phyloP scores from a whole-genome alignment of 2,329 filamentous ascomycete genomes.

The Didymella segeticola region DNA sequence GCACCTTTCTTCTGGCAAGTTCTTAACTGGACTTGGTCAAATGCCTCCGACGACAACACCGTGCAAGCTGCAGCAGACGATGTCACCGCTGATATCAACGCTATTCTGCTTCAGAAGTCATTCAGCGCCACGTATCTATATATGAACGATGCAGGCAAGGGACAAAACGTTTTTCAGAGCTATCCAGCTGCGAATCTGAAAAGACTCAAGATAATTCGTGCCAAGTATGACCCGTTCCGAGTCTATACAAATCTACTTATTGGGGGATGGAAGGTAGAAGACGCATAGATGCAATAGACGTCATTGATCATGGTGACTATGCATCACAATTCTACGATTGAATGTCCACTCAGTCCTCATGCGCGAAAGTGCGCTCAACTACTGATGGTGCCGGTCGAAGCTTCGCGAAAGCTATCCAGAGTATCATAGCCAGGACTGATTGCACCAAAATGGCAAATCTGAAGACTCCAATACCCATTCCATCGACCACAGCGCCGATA shows the following conservation, averaged over 20 bases:
- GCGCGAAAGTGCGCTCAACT: not conserved
- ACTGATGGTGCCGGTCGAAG: not conserved
- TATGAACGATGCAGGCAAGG: slow-evolving; percentile 37
- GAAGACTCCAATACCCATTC: slow-evolving; percentile 50
- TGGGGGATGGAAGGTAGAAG: slow-evolving; percentile 31
- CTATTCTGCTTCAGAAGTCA: not conserved
- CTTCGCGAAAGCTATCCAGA: slow-evolving; percentile 33
- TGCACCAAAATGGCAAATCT: slow-evolving; percentile 38
- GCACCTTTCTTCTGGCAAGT: slow-evolving; percentile 30
- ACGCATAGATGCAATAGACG: not conserved
- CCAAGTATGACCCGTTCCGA: slow-evolving; percentile 39
- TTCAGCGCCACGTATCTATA: slow-evolving; percentile 21
- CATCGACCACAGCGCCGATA: slow-evolving; percentile 52
- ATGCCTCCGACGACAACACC: slow-evolving; percentile 13
- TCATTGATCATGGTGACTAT: no score
- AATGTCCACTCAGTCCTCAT: slow-evolving; percentile 3
- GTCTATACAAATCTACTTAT: slow-evolving; percentile 35
- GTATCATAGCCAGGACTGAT: slow-evolving; percentile 26
- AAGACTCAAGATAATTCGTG: slow-evolving; percentile 36
- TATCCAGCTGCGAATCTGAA: slow-evolving; percentile 41
- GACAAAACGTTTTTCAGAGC: slow-evolving; percentile 33
- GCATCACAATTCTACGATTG: not conserved
- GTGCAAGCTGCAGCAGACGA: slow-evolving; percentile 14
- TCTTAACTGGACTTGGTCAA: slow-evolving; percentile 20
- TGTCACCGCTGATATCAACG: slow-evolving; percentile 19